Percentiles rank a stretch among this genome's conserved stretches.
Evolutionary conservation across 1,284 basidiomycete genomes (phyloP).

Genomic region (Earliella scabrosa): DNA sequence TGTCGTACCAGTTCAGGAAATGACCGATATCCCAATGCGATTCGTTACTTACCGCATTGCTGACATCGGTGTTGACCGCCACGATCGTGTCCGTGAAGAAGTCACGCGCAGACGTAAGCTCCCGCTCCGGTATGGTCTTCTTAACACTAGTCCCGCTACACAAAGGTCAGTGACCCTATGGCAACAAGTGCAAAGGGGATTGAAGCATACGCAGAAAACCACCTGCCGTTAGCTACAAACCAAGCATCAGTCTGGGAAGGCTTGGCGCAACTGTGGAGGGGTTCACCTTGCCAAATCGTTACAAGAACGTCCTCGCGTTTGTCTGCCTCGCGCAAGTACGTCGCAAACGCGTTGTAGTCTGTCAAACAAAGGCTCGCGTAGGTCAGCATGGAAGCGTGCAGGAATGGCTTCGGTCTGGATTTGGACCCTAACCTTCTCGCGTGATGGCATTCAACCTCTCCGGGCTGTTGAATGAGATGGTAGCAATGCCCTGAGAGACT

Average conservation of each 20-base stretch:
- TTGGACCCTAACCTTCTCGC: conserved; percentile 46
- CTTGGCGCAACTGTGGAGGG: conserved; percentile 4
- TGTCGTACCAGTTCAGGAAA: conserved; percentile 27
- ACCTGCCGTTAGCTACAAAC: conserved; percentile 59
- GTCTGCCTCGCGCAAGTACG: conserved; percentile 60
- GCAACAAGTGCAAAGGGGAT: background rate
- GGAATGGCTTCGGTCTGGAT: background rate
- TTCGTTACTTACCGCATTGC: conserved; percentile 56
- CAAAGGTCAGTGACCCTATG: background rate
- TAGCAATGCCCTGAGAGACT: conserved; percentile 63
- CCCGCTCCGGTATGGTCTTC: background rate
- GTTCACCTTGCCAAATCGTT: conserved; percentile 67
- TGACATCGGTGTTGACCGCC: conserved; percentile 59
- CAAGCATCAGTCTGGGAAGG: background rate
- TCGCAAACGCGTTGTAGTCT: conserved; percentile 70
- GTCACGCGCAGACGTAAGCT: conserved; percentile 45
- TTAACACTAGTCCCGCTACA: conserved; percentile 28
- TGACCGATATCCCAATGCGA: background rate
- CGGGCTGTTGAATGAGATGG: conserved; percentile 68
- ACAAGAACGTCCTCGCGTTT: conserved; percentile 62
- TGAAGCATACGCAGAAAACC: conserved; percentile 70
- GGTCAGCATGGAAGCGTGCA: background rate
- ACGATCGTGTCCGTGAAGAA: conserved; percentile 48
- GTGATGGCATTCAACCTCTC: conserved; percentile 64
- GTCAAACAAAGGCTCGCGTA: background rate